These are phyloP conservation scores for Verruconis gallopava DNA, from an alignment of 2,329 filamentous ascomycete genomes.

Conservation along the genomic window DNA sequence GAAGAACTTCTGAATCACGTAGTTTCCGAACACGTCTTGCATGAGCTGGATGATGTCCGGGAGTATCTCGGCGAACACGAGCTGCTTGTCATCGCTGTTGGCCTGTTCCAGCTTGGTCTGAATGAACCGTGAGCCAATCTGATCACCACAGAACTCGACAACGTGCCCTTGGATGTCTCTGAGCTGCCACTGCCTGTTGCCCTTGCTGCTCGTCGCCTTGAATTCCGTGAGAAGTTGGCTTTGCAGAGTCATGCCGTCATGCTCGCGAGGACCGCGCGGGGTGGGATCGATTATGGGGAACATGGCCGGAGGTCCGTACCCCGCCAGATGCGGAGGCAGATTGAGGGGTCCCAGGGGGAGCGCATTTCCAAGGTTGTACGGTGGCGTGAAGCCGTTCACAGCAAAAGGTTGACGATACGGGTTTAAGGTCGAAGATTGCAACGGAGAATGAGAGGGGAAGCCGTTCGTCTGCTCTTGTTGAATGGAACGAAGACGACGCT, in stretches of 20 bases:
- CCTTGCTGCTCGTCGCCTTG: slow-evolving; percentile 58
- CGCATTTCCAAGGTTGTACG: slow-evolving; percentile 16
- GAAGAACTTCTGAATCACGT: slow-evolving; percentile 95
- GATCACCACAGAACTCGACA: slow-evolving; percentile 90
- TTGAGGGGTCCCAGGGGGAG: slow-evolving; percentile 21
- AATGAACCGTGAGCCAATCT: slow-evolving; percentile 90
- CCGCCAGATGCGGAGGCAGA: slow-evolving; percentile 19
- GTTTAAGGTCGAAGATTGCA: neutral
- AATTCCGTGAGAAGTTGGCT: slow-evolving; percentile 72
- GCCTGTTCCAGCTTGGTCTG: slow-evolving; percentile 84
- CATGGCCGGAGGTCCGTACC: slow-evolving; percentile 19
- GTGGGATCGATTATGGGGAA: slow-evolving; percentile 27
- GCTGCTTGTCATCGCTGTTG: slow-evolving; percentile 91
- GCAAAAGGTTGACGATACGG: neutral
- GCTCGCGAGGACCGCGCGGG: slow-evolving; percentile 36
- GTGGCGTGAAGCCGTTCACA: neutral
- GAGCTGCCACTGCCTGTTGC: slow-evolving; percentile 64
- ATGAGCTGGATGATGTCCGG: slow-evolving; percentile 77
- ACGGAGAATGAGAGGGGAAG: neutral
- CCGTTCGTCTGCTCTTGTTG: slow-evolving; percentile 27
- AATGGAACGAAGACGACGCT: slow-evolving; percentile 36
- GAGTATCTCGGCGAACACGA: slow-evolving; percentile 76
- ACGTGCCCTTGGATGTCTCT: slow-evolving; percentile 81
- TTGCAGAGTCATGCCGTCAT: slow-evolving; percentile 49
- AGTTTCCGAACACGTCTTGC: slow-evolving; percentile 96